Conservation (phyloP, 129 eudicot genomes). For the Flaveria linearis region DNA sequence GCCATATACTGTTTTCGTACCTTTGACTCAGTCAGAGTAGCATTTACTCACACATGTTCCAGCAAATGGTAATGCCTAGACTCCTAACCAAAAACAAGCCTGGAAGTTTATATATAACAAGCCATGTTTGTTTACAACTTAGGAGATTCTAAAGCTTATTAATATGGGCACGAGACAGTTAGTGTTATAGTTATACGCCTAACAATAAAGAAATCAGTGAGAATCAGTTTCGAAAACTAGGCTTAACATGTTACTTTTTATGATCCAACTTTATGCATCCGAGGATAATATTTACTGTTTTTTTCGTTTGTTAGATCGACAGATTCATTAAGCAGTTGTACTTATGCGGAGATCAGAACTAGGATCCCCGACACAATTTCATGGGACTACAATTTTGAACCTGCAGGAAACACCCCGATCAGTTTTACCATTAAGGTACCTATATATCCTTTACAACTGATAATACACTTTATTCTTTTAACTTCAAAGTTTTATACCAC, state of each 20-base stretch:
- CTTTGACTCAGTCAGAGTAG: too few relatives aligned
- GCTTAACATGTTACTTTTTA: neutral
- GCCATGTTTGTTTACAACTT: too few relatives aligned
- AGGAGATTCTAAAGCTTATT: too few relatives aligned
- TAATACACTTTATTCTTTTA: neutral
- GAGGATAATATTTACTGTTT: neutral
- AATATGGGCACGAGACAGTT: too few relatives aligned
- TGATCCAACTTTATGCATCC: constrained; percentile 6
- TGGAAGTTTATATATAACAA: too few relatives aligned
- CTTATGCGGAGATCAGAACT: constrained; percentile 93
- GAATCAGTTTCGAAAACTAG: neutral
- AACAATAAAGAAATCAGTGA: neutral
- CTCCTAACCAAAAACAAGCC: too few relatives aligned
- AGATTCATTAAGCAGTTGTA: constrained; percentile 76
- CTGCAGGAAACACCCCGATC: constrained; percentile 88
- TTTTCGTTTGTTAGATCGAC: constrained; percentile 56
- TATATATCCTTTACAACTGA: constrained; percentile 17
- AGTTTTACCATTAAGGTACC: constrained; percentile 87
- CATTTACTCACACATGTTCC: too few relatives aligned
- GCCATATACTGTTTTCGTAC: neutral
- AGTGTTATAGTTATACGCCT: too few relatives aligned
- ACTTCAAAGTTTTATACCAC: neutral
- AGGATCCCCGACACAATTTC: constrained; percentile 91
- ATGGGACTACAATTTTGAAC: constrained; percentile 98
- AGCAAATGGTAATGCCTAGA: too few relatives aligned